A percentile compares a stretch with the other conserved stretches of the same genome.
phyloP scores from a whole-genome alignment of 2,329 filamentous ascomycete genomes.

The Sporothrix pallida region DNA sequence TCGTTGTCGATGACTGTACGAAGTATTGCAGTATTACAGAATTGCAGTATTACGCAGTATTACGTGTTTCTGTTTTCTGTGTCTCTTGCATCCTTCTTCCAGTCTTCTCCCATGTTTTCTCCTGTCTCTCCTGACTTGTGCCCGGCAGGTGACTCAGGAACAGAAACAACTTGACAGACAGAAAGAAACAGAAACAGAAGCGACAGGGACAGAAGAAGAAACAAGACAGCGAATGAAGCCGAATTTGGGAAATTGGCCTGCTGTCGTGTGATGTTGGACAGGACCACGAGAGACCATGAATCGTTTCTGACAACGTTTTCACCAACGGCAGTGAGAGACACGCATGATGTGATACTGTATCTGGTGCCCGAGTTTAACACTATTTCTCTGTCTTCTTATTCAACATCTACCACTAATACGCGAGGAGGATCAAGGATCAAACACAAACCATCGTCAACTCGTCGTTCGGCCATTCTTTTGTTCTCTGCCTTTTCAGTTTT shows the following conservation, averaged over 20 bases:
- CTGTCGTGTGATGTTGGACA: constrained; percentile 23
- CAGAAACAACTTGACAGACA: neutral
- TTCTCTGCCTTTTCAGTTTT: neutral
- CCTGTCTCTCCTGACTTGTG: neutral
- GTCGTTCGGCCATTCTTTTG: no score
- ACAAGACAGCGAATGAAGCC: constrained; percentile 11
- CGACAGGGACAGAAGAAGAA: no score
- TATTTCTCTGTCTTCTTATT: neutral
- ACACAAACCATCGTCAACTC: neutral
- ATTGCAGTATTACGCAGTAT: no score
- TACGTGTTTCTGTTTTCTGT: neutral
- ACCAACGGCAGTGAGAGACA: neutral
- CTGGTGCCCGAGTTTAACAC: neutral
- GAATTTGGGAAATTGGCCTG: neutral
- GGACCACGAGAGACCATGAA: neutral
- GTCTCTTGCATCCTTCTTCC: neutral
- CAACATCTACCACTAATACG: neutral
- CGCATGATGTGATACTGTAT: neutral
- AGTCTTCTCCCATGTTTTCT: neutral
- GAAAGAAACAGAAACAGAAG: no score
- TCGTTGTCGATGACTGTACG: no score
- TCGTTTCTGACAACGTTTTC: neutral
- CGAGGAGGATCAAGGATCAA: constrained; percentile 14
- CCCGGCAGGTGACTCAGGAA: constrained; percentile 1
- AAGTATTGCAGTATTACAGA: no score